Evolutionary conservation across 2,329 filamentous ascomycete genomes (phyloP), one percentile per base, ranked within the genome.

Genomic region (Tolypocladium nubicola): DNA sequence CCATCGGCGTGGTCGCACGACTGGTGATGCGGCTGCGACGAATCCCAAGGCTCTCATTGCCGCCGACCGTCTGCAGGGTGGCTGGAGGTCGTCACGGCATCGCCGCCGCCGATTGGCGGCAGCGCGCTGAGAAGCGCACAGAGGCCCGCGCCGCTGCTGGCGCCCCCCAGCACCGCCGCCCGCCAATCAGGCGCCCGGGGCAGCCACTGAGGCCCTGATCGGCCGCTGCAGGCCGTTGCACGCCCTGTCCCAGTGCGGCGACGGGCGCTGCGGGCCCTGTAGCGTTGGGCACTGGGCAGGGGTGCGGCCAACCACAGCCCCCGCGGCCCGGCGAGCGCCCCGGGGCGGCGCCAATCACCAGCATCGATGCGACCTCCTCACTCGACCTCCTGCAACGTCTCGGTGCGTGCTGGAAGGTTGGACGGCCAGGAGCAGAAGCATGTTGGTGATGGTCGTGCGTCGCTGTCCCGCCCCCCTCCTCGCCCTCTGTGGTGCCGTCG

Each of bases 31-130:
- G 21, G 47, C 37, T 52, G 41, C 60, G 53, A 63, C 69, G 67
- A 71, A 71, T 70, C 67, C 64, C 53, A 61, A 58, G 37, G 60
- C 63, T 57, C 62, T 63, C 67, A 66, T 79, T 78, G 70, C 76
- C 76, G 76, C 76, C 75, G 73, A 64, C 65, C 69, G 70, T 69
- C 69, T 70, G 70, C 62, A 61, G 54, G 61, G 65, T 67, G 50
- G 56, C 55, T 47, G 55, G 50, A n/a, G 23, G 47, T 52, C 30
- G 47, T 52, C 47, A 52, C 47, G 19, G 30, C 47, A 19, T 8
- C 4, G 30, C 16, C 3, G 47, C 47, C 47, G 19, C 30, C 21
- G 47, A 52, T 52, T 35, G 47, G 47, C 19, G 4, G 8, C 3
- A n/a, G 19, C 30, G 2, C 4, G 19, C n/a, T 53, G 14, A 23